phyloP scores from a whole-genome alignment of 164 flowering plant genomes.

The Vitis vinifera region ASM3070453v1 NC_081812.1:16802501-16803000 shows the following conservation, averaged over 20 bases:
- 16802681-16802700: constrained; percentile 44
- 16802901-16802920: constrained; percentile 4
- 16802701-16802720: constrained; percentile 44
- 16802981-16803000: not conserved
- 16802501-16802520: constrained; percentile 88
- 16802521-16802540: constrained; percentile 54
- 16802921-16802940: not conserved
- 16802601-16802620: constrained; percentile 36
- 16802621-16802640: constrained; percentile 45
- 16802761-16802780: constrained; percentile 59
- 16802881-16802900: constrained; percentile 23
- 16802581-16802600: constrained; percentile 49
- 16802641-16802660: constrained; percentile 52
- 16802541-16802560: constrained; percentile 69
- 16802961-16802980: not conserved
- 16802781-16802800: constrained; percentile 46
- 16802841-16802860: constrained; percentile 35
- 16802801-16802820: constrained; percentile 30
- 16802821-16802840: constrained; percentile 26
- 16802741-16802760: constrained; percentile 58
- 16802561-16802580: constrained; percentile 92
- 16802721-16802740: constrained; percentile 60
- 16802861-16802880: constrained; percentile 42
- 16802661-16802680: constrained; percentile 34
- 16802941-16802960: constrained; percentile 6